Evolutionary conservation across 176 grass and related monocot species (phyloP).

Genomic region (Metroxylon sagu): DNA sequence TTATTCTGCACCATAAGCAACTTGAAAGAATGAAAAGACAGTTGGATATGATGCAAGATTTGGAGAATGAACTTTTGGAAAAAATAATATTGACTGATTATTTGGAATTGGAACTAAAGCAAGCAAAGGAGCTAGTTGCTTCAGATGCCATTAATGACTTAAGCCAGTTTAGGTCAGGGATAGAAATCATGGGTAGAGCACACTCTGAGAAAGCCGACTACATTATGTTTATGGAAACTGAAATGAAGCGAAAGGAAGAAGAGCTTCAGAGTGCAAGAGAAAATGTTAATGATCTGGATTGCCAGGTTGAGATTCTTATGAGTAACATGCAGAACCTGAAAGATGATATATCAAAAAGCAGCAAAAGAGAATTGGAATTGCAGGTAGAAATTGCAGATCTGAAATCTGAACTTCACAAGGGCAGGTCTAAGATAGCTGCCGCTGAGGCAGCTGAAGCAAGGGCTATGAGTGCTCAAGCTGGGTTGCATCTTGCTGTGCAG

Average conservation of each 20-base stretch:
- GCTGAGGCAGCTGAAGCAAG: constrained; percentile 7
- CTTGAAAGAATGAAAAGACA: constrained; percentile 14
- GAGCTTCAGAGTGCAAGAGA: constrained; percentile 3
- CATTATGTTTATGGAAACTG: neutral
- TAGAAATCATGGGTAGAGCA: neutral
- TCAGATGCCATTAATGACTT: constrained; percentile 1
- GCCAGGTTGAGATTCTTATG: constrained; percentile 6
- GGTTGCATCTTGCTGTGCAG: constrained; percentile 2
- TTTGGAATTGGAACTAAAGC: constrained; percentile 24
- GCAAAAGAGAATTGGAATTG: neutral
- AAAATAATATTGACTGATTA: constrained; percentile 34
- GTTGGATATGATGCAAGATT: constrained; percentile 5
- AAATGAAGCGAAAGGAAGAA: neutral
- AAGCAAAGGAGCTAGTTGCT: constrained; percentile 9
- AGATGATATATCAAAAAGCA: neutral
- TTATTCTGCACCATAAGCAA: constrained; percentile 2
- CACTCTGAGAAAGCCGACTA: neutral
- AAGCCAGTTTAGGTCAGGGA: neutral
- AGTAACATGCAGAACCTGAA: constrained; percentile 6
- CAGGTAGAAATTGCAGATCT: constrained; percentile 2
- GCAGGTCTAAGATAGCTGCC: constrained; percentile 1
- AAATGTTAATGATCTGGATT: neutral
- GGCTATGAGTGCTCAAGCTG: constrained; percentile 12
- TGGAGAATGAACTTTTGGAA: constrained; percentile 30
- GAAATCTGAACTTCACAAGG: neutral